A percentile compares a stretch with the other conserved stretches of the same genome.
These are phyloP conservation scores for Psilocybe mexicana DNA, from an alignment of 1,284 basidiomycete genomes.

Conservation along the genomic window DNA sequence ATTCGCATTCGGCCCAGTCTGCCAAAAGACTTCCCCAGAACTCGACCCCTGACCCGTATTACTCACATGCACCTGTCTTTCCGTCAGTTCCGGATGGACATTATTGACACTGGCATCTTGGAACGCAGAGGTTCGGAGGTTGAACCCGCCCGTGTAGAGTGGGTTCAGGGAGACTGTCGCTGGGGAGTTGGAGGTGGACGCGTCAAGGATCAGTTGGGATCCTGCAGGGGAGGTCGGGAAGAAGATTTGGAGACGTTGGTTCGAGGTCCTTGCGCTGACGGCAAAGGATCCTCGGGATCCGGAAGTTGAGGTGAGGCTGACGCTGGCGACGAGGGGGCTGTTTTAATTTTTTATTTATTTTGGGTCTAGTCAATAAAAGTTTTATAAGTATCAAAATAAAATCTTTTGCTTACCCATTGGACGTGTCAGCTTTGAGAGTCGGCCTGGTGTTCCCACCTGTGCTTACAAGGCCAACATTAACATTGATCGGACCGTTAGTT, in stretches of 20 bases:
- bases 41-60: not conserved
- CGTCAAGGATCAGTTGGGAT: constrained; percentile 33
- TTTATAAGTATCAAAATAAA: not conserved
- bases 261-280: constrained; percentile 33
- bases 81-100: constrained; percentile 11
- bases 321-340: constrained; percentile 4
- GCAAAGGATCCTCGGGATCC: constrained; percentile 25
- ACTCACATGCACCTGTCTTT: not conserved
- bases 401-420: constrained; percentile 9
- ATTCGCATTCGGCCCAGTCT: not conserved
- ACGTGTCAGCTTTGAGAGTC: constrained; percentile 8
- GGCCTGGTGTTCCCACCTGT: not conserved
- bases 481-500: constrained; percentile 36
- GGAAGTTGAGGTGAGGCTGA: constrained; percentile 3
- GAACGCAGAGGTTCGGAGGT: constrained; percentile 31
- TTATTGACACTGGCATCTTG: constrained; percentile 2
- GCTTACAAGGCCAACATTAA: constrained; percentile 24
- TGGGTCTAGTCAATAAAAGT: not conserved
- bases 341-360: not conserved
- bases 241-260: constrained; percentile 33
- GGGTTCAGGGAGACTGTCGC: constrained; percentile 38
- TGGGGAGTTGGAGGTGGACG: constrained; percentile 37
- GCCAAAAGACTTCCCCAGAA: constrained; percentile 5
- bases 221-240: constrained; percentile 35
- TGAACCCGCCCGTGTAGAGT: constrained; percentile 43